Evolutionary conservation across 31 red algal genomes (phyloP).

Genomic region (Porphyra umbilicalis): DNA sequence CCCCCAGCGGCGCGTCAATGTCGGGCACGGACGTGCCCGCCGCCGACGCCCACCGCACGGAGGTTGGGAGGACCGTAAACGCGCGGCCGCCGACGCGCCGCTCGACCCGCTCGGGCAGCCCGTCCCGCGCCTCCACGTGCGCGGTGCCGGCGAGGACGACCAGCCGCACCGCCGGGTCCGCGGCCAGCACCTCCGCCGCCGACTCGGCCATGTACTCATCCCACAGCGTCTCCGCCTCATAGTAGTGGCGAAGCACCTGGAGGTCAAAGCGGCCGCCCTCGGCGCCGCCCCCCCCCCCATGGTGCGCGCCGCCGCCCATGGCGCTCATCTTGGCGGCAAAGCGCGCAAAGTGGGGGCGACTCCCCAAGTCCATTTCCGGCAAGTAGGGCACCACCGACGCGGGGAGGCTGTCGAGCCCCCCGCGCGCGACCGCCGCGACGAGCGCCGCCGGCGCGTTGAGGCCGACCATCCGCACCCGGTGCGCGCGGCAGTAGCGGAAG

Average conservation of each 20-base stretch:
- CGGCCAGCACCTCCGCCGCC: constrained; percentile 24
- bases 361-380: constrained; percentile 76
- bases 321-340: constrained; percentile 35
- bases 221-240: constrained; percentile 69
- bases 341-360: constrained; percentile 37
- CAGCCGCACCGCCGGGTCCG: constrained; percentile 25
- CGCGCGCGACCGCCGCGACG: constrained; percentile 24
- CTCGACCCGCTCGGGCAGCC: constrained; percentile 64
- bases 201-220: constrained; percentile 87
- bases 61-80: constrained; percentile 61
- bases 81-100: constrained; percentile 22
- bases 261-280: neutral
- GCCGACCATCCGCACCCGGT: constrained; percentile 59
- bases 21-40: constrained; percentile 28
- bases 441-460: constrained; percentile 55
- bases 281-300: neutral
- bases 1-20: constrained; percentile 30
- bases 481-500: constrained; percentile 53
- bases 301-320: constrained; percentile 16
- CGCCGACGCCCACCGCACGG: constrained; percentile 42
- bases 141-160: constrained; percentile 60
- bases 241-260: constrained; percentile 19
- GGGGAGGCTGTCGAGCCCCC: constrained; percentile 69
- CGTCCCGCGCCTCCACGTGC: constrained; percentile 62
- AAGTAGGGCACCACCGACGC: constrained; percentile 28